Evolutionary conservation across 2,329 filamentous ascomycete genomes (phyloP).

Genomic region (Aspergillus pseudoviridinutans): DNA sequence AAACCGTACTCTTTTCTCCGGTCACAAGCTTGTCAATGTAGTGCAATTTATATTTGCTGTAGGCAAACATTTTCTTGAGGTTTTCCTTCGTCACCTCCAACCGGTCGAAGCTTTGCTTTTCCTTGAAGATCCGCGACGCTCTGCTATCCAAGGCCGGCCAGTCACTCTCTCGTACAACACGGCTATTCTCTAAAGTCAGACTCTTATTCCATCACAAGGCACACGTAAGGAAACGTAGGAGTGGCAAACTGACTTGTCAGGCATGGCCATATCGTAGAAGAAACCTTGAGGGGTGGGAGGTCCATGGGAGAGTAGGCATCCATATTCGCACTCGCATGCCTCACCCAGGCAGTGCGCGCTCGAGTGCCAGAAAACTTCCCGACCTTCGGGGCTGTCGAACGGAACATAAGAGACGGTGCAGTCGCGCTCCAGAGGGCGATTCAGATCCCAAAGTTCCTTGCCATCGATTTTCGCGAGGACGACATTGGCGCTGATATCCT

Average conservation of each 20-base stretch:
- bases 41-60: conserved; percentile 98
- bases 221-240: not conserved
- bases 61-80: conserved; percentile 90
- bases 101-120: conserved; percentile 92
- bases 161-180: conserved; percentile 68
- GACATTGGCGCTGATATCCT: conserved; percentile 74
- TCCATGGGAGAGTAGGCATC: conserved; percentile 88
- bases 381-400: conserved; percentile 72
- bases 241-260: conserved; percentile 52
- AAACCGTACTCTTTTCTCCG: conserved; percentile 88
- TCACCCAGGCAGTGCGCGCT: conserved; percentile 95
- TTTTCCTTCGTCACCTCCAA: conserved; percentile 86
- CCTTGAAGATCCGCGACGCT: conserved; percentile 82
- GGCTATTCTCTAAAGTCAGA: conserved; percentile 37
- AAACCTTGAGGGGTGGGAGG: conserved; percentile 89
- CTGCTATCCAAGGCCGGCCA: conserved; percentile 81
- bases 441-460: conserved; percentile 82
- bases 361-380: conserved; percentile 97
- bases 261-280: conserved; percentile 94
- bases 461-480: conserved; percentile 84
- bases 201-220: not conserved
- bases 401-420: conserved; percentile 80
- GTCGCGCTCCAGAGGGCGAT: conserved; percentile 81
- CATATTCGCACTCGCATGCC: conserved; percentile 83
- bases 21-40: conserved; percentile 95